A percentile compares a stretch with the other conserved stretches of the same genome.
Evolutionary conservation across 73 alveolate species (phyloP).

Genomic region (Paramecium primaurelia): DNA sequence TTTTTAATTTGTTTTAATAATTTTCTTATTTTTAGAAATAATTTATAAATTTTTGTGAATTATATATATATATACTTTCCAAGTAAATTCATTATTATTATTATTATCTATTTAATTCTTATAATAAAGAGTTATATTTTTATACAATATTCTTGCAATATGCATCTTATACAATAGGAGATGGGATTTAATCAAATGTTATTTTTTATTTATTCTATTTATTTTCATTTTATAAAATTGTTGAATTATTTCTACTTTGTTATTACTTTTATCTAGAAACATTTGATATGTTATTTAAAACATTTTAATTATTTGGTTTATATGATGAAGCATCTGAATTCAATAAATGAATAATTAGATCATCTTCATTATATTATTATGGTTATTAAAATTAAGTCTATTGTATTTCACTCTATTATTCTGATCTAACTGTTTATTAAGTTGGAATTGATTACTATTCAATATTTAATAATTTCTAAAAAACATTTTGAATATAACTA

Average conservation of each 20-base stretch:
- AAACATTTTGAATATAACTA: neutral
- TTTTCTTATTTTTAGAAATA: neutral
- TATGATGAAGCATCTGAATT: neutral
- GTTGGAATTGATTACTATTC: neutral
- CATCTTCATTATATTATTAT: neutral
- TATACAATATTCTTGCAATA: neutral
- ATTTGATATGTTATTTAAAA: neutral
- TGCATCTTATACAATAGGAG: slow-evolving; percentile 8
- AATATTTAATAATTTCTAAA: neutral
- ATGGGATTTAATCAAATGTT: neutral
- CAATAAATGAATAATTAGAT: neutral
- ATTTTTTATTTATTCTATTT: neutral
- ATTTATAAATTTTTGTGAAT: neutral
- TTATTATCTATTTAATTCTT: neutral
- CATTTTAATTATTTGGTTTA: neutral
- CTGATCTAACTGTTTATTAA: neutral
- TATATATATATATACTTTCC: neutral
- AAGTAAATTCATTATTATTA: neutral
- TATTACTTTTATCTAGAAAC: neutral
- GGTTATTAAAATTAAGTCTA: neutral
- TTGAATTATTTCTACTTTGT: neutral
- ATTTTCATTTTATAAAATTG: neutral
- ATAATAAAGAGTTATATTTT: neutral
- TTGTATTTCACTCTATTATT: neutral
- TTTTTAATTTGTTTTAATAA: too few species aligned